Evolutionary conservation across 805 yeast species (phyloP).

Genomic region (Pichia scutulata): DNA sequence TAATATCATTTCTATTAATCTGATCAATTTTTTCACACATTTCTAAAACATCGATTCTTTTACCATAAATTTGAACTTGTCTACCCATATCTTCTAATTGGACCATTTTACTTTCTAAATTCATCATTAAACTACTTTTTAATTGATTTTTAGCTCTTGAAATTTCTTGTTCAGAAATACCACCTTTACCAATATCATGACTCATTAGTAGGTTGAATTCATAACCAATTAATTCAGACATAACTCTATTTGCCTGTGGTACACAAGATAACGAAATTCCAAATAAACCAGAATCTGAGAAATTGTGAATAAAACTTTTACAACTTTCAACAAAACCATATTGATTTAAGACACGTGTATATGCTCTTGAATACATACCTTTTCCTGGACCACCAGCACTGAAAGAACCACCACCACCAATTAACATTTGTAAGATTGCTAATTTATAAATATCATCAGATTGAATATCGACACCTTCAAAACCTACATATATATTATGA

Average conservation of each 20-base stretch:
- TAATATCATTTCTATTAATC: constrained; percentile 61
- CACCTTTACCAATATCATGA: constrained; percentile 44
- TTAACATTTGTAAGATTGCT: constrained; percentile 79
- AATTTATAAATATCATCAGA: constrained; percentile 85
- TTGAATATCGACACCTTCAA: constrained; percentile 77
- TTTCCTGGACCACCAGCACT: constrained; percentile 99
- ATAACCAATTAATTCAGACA: constrained; percentile 69
- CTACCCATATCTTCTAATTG: constrained; percentile 93
- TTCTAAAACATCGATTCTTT: constrained; percentile 64
- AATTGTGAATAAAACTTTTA: constrained; percentile 80
- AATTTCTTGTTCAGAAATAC: constrained; percentile 65
- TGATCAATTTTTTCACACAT: constrained; percentile 73
- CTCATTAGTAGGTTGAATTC: constrained; percentile 45
- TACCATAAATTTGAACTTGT: constrained; percentile 81
- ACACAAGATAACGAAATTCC: constrained; percentile 81
- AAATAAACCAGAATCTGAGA: constrained; percentile 83
- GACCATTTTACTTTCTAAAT: constrained; percentile 87
- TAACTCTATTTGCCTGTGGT: constrained; percentile 78
- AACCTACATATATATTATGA: constrained; percentile 78
- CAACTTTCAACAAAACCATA: constrained; percentile 89
- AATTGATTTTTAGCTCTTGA: constrained; percentile 88
- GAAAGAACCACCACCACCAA: constrained; percentile 97
- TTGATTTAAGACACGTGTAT: constrained; percentile 84
- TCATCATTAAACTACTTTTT: constrained; percentile 82
- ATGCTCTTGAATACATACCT: constrained; percentile 94